Conservation (phyloP, 768 basidiomycete species). For the Pholiota molesta region DNA sequence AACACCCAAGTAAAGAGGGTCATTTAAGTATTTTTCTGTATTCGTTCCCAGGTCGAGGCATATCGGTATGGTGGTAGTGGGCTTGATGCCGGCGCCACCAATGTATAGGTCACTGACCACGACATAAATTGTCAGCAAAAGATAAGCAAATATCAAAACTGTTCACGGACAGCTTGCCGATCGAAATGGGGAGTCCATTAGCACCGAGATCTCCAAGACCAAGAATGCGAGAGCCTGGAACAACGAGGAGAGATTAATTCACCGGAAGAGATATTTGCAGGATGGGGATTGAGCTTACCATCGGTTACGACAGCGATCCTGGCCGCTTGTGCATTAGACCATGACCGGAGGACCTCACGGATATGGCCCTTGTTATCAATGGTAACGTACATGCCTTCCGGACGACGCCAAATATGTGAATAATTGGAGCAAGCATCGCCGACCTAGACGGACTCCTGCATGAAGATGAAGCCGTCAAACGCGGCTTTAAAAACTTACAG, state of each 20-base stretch:
- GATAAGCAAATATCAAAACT: not conserved
- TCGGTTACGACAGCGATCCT: constrained; percentile 82
- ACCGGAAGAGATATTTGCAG: constrained; percentile 15
- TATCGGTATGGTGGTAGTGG: constrained; percentile 60
- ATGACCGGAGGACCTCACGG: constrained; percentile 54
- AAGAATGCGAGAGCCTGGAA: constrained; percentile 66
- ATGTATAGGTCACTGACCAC: constrained; percentile 61
- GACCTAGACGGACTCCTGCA: constrained; percentile 36
- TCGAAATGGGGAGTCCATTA: constrained; percentile 60
- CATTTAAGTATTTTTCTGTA: constrained; percentile 63
- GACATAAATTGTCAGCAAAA: constrained; percentile 1
- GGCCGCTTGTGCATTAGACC: constrained; percentile 45
- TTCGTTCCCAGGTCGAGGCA: constrained; percentile 80
- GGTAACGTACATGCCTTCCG: constrained; percentile 64
- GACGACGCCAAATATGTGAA: constrained; percentile 67
- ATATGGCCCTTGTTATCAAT: constrained; percentile 70
- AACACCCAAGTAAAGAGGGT: constrained; percentile 78
- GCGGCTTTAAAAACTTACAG: constrained; percentile 40
- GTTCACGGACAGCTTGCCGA: constrained; percentile 67
- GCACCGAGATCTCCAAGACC: constrained; percentile 60
- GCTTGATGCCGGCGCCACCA: constrained; percentile 68
- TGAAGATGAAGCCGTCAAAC: constrained; percentile 12
- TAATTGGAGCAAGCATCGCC: constrained; percentile 76
- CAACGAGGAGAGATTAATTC: constrained; percentile 9
- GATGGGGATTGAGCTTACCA: constrained; percentile 37